A percentile compares a stretch with the other conserved stretches of the same genome.
Conservation (phyloP, 208 protist species). For the Phytomonas sp. region DNA sequence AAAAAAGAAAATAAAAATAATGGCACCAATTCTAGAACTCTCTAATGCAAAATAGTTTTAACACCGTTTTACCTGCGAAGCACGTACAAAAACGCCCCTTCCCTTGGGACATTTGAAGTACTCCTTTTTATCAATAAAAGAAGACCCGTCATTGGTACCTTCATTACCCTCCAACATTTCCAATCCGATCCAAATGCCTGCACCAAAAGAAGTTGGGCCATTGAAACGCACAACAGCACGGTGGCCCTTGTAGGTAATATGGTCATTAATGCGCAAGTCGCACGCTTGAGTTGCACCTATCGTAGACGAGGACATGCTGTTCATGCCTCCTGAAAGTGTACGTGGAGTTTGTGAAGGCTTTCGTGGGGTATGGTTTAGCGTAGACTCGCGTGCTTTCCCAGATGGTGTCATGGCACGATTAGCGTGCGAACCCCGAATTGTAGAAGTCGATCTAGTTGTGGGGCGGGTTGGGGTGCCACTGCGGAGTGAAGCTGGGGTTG, state of each 20-base stretch:
- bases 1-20: conserved; percentile 16
- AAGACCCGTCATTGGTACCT: conserved; percentile 84
- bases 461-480: conserved; percentile 27
- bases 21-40: conserved; percentile 7
- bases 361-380: conserved; percentile 20
- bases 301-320: neutral
- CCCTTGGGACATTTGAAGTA: conserved; percentile 88
- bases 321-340: neutral
- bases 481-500: conserved; percentile 31
- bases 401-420: conserved; percentile 20
- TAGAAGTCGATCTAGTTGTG: conserved; percentile 17
- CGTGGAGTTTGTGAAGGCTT: conserved; percentile 24
- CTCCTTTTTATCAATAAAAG: conserved; percentile 86
- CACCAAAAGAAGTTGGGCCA: conserved; percentile 71
- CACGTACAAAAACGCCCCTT: conserved; percentile 84
- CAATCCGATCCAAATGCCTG: conserved; percentile 83
- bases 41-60: conserved; percentile 5
- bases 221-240: conserved; percentile 80
- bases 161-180: conserved; percentile 88
- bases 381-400: conserved; percentile 15
- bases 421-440: conserved; percentile 12
- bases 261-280: conserved; percentile 63
- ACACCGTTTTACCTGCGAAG: conserved; percentile 74
- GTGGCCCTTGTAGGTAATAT: conserved; percentile 81
- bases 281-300: neutral